Evolutionary conservation across 306 rosid genomes (phyloP), one percentile per base, ranked within the genome.

Genomic region (Cucurbita argyrosperma): DNA sequence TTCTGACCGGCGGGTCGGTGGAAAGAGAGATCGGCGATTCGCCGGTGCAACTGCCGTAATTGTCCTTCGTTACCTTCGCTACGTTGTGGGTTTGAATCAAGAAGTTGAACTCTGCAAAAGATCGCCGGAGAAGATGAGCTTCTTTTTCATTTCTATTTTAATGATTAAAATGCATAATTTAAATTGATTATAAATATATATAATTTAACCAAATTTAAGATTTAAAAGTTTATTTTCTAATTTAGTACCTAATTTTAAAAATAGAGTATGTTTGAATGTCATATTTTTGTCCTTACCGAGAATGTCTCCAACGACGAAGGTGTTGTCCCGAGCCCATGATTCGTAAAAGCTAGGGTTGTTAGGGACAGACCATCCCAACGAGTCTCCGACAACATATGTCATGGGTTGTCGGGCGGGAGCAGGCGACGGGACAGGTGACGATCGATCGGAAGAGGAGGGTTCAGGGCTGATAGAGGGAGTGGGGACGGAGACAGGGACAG

Each of bases 61-160:
- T 14, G 16, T 45, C 13, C 21, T 43, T 74, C 6, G 77, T 58
- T 10, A 57, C 77, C 68, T 74, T 54, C 14, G 70, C 77, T 7
- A 74, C 77, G 65, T 74, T 23, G 55, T 74, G 68, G 5, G n/a
- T 23, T 26, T 47, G 56, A 58, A 11, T 45, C 57, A 2, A 4
- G 74, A 69, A 74, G 55, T 74, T 58, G 26, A 74, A 74, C 42
- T 16, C 77, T 74, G 69, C 59, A 69, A 69, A 26, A 49, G 7
- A 49, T 12, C 35, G 0, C 21, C 23, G 37, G 14, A 47, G 39
- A 68, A 46, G 14, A 68, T 68, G 19, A 65, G 52, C 8, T 10
- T 11, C 5, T 30, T 30, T 30, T 60, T 60, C 1, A 26, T 11
- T 59, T 10, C 13, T 37, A 30, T 59, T 59, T 21, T 26, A 11